Conservation (phyloP, 208 protist genomes). For the Crithidia mellificae region DNA sequence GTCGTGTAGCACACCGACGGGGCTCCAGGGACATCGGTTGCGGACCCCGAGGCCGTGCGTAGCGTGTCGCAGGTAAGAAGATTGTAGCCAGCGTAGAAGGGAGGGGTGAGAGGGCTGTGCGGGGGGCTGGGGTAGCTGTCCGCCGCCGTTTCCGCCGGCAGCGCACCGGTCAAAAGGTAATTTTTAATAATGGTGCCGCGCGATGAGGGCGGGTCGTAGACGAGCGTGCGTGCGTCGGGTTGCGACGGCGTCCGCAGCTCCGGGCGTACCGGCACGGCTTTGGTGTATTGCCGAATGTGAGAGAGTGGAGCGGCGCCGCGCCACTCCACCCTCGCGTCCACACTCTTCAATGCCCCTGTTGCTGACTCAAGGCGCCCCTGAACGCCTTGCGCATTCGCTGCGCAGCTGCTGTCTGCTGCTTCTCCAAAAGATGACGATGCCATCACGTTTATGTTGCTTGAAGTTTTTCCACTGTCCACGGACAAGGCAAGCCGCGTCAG, state of each 20-base stretch:
- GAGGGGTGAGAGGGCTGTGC: conserved; percentile 22
- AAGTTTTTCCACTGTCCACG: too few species aligned
- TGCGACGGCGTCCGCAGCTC: background rate
- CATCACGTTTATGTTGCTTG: background rate
- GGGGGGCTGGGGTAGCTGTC: background rate
- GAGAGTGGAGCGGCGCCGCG: conserved; percentile 53
- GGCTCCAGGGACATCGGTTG: background rate
- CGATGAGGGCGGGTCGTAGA: conserved; percentile 39
- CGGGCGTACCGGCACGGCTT: conserved; percentile 25
- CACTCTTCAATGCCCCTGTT: background rate
- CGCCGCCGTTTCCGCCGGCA: conserved; percentile 17
- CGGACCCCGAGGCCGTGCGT: background rate
- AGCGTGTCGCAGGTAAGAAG: conserved; percentile 42
- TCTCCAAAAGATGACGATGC: too few species aligned
- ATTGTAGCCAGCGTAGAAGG: conserved; percentile 69
- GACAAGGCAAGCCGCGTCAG: conserved; percentile 7
- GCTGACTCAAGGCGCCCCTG: too few species aligned
- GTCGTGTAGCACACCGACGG: conserved; percentile 45
- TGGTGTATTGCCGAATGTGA: conserved; percentile 37
- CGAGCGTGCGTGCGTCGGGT: conserved; percentile 32
- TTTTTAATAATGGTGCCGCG: conserved; percentile 50
- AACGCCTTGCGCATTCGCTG: too few species aligned
- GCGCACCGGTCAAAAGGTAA: conserved; percentile 31
- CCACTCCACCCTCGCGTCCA: conserved; percentile 12
- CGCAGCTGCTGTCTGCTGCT: too few species aligned